A percentile compares a stretch with the other conserved stretches of the same genome.
These are phyloP conservation scores for Acacia acuminata DNA, from an alignment of 306 rosid genomes.

Conservation along the genomic window DNA sequence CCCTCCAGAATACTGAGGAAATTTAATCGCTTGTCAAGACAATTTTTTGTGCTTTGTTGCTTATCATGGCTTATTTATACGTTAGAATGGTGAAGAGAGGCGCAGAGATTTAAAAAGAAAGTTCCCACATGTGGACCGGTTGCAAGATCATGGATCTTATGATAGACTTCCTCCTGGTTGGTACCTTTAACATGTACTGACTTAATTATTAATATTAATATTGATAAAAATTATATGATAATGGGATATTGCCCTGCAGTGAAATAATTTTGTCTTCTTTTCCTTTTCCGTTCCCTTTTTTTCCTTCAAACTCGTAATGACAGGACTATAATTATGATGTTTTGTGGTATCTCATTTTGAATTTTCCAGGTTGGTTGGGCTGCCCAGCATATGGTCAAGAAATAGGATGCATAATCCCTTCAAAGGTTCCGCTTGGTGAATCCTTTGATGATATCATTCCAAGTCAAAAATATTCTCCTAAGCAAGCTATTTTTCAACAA, in stretches of 20 bases:
- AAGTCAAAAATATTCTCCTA: conserved; percentile 77
- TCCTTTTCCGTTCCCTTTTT: conserved; percentile 10
- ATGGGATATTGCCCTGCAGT: not conserved
- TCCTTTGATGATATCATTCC: conserved; percentile 68
- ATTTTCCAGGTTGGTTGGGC: conserved; percentile 86
- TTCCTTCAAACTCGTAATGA: conserved; percentile 1
- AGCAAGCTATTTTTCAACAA: conserved; percentile 88
- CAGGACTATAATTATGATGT: conserved; percentile 9
- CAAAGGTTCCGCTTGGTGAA: conserved; percentile 95
- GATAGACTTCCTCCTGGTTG: conserved; percentile 82
- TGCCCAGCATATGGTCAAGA: conserved; percentile 82
- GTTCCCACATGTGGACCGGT: conserved; percentile 53
- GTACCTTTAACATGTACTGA: conserved; percentile 17
- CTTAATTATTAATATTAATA: conserved; percentile 7
- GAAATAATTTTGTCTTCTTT: conserved; percentile 1
- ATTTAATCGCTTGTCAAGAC: not conserved
- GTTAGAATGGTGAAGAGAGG: conserved; percentile 74
- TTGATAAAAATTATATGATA: not conserved
- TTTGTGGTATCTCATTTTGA: conserved; percentile 2
- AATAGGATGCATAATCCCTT: conserved; percentile 78
- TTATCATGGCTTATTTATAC: conserved; percentile 36
- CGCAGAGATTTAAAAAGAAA: conserved; percentile 72
- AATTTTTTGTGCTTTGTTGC: conserved; percentile 23
- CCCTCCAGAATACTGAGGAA: not conserved
- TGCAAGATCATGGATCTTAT: conserved; percentile 52